Evolutionary conservation across 495 filamentous ascomycete species (phyloP).

Genomic region (Aspergillus kassunensis): DNA sequence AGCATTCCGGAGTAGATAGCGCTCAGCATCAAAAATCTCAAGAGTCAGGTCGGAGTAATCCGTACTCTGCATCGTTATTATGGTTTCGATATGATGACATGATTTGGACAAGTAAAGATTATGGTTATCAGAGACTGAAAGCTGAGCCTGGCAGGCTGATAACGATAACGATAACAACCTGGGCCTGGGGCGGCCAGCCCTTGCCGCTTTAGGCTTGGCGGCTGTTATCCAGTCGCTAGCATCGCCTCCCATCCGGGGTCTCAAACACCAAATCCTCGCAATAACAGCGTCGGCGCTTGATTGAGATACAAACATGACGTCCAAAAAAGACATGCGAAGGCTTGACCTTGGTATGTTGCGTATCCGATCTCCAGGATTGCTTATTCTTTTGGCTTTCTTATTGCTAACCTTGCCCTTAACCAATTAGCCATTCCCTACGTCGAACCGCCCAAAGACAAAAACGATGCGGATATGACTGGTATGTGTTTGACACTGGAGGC

Average conservation of each 20-base stretch:
- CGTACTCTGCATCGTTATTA: no score
- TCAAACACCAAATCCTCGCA: not conserved
- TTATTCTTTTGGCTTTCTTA: not conserved
- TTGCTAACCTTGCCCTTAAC: constrained; percentile 18
- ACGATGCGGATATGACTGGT: constrained; percentile 53
- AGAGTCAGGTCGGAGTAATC: no score
- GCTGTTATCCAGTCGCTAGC: constrained; percentile 7
- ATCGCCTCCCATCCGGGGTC: not conserved
- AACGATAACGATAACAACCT: not conserved
- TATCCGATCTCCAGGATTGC: not conserved
- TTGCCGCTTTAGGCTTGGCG: constrained; percentile 17
- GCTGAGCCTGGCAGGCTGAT: no score
- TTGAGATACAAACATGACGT: constrained; percentile 48
- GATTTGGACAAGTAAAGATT: no score
- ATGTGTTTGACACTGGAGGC: constrained; percentile 19
- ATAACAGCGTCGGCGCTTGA: not conserved
- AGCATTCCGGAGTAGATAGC: no score
- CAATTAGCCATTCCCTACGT: constrained; percentile 58
- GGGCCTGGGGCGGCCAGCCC: not conserved
- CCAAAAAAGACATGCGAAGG: constrained; percentile 83
- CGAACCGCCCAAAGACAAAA: constrained; percentile 52
- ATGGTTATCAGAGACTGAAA: no score
- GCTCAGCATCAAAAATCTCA: no score
- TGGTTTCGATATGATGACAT: no score
- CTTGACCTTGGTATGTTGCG: constrained; percentile 69